These are phyloP conservation scores for Botryotinia convoluta DNA, from an alignment of 2,329 filamentous ascomycete genomes.

Conservation along the genomic window DNA sequence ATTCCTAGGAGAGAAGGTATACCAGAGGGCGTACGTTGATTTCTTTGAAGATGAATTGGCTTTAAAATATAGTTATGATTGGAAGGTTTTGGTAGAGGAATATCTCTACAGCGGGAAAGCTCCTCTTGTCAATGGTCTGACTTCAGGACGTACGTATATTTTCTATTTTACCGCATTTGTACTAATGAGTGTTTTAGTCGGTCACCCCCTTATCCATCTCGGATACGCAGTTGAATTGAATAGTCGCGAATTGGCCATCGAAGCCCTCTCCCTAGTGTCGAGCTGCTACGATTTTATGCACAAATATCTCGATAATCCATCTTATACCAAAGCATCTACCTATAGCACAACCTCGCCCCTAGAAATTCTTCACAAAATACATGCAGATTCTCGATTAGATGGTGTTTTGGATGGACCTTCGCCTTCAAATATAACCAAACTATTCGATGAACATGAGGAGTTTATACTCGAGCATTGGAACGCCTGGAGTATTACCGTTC, in stretches of 20 bases:
- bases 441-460: conserved; percentile 68
- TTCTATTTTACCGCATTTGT: conserved; percentile 33
- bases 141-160: conserved; percentile 66
- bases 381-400: conserved; percentile 67
- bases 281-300: conserved; percentile 58
- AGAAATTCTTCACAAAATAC: conserved; percentile 69
- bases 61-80: conserved; percentile 69
- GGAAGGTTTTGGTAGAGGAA: conserved; percentile 72
- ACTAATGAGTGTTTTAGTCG: conserved; percentile 53
- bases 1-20: conserved; percentile 73
- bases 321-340: conserved; percentile 64
- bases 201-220: conserved; percentile 89
- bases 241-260: conserved; percentile 81
- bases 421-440: conserved; percentile 59
- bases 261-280: conserved; percentile 71
- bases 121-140: conserved; percentile 77
- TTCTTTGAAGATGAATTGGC: conserved; percentile 94
- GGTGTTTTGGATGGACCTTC: conserved; percentile 59
- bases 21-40: conserved; percentile 88
- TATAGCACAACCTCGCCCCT: conserved; percentile 61
- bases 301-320: conserved; percentile 68
- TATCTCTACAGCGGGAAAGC: conserved; percentile 73
- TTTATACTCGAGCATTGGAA: conserved; percentile 87
- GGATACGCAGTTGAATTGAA: conserved; percentile 91
- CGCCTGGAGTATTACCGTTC: conserved; percentile 71